Conservation (phyloP, 345 rosid genomes). For the Salix suchowensis region DNA sequence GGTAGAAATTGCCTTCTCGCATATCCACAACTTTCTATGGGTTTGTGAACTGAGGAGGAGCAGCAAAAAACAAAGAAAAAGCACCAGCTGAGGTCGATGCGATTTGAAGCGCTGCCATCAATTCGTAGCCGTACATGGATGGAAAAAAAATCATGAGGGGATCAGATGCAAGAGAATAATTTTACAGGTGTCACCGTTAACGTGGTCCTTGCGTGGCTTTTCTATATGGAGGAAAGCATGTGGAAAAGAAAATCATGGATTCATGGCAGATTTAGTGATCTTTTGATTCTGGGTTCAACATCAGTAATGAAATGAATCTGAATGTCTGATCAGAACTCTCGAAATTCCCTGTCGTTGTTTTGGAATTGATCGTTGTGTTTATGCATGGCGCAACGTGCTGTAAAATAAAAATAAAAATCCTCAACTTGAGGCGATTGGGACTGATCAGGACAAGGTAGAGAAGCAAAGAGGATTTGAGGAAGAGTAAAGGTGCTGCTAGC, state of each 20-base stretch:
- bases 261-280: neutral
- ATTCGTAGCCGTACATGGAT: neutral
- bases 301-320: neutral
- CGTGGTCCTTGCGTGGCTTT: neutral
- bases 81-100: neutral
- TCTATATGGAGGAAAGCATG: too few species aligned
- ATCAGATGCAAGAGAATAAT: neutral
- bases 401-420: too few species aligned
- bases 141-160: neutral
- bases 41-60: neutral
- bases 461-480: neutral
- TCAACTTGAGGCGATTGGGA: neutral
- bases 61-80: neutral
- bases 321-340: neutral
- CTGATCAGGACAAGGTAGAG: neutral
- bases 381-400: neutral
- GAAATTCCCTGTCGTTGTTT: neutral
- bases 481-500: neutral
- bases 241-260: neutral
- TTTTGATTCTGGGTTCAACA: neutral
- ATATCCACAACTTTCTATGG: neutral
- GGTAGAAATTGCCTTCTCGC: neutral
- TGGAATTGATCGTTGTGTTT: neutral
- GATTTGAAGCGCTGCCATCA: neutral
- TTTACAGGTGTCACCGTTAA: neutral